phyloP scores from a whole-genome alignment of 192 early-diverging fungal genomes.

The Linnemannia exigua region DNA sequence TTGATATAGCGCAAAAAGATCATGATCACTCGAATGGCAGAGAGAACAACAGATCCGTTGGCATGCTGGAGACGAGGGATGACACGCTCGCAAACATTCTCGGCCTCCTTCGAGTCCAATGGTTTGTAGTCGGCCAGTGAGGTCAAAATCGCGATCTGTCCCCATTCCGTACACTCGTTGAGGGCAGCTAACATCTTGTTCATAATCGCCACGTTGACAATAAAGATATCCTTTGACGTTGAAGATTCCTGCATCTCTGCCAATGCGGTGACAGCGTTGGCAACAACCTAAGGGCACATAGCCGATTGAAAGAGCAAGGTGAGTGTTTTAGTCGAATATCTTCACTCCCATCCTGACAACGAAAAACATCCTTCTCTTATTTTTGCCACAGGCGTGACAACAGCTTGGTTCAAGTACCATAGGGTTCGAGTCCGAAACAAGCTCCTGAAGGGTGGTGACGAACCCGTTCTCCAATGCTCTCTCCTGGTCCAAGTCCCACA shows the following conservation, averaged over 20 bases:
- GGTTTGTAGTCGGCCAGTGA: conserved; percentile 84
- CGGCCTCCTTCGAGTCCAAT: conserved; percentile 81
- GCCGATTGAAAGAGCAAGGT: not conserved
- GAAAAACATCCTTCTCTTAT: not conserved
- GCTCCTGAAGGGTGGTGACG: conserved; percentile 82
- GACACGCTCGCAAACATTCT: conserved; percentile 89
- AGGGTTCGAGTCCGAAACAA: conserved; percentile 93
- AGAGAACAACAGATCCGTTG: conserved; percentile 95
- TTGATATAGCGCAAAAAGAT: conserved; percentile 75
- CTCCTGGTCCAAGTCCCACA: conserved; percentile 90
- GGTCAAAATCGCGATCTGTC: conserved; percentile 94
- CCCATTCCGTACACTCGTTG: conserved; percentile 99
- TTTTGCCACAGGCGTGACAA: not conserved
- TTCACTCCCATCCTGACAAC: not conserved
- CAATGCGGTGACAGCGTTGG: conserved; percentile 94
- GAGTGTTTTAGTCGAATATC: not conserved
- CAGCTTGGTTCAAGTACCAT: conserved; percentile 63
- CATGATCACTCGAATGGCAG: conserved; percentile 88
- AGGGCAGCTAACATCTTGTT: conserved; percentile 90
- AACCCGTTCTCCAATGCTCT: conserved; percentile 95
- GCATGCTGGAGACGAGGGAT: conserved; percentile 94
- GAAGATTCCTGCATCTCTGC: conserved; percentile 88
- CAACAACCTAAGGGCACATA: conserved; percentile 69
- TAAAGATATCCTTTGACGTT: conserved; percentile 73
- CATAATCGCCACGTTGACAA: conserved; percentile 76